Base-by-base conservation (phyloP, 805 yeast genomes). In the Nakazawaea wickerhamii region DNA sequence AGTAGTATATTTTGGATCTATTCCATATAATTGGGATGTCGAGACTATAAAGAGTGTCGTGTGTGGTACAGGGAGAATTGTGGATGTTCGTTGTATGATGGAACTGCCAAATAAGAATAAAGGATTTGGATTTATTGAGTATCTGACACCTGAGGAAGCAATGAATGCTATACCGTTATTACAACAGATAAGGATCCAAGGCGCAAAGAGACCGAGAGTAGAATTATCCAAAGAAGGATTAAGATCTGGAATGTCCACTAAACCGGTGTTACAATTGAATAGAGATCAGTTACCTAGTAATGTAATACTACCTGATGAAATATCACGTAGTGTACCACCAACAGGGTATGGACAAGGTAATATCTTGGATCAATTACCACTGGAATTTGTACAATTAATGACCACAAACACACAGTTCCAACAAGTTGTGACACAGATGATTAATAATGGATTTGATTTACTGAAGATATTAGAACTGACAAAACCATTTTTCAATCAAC, bases 21-120 rank as follows among this genome's bases (percentile, higher is more conserved):
- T 84, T 21, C 93, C 93, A 1, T 73, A 72, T 49, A 81, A 79
- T 47, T 84, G 93, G 93, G 79, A 71, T 48, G 80, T 75, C 43
- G 75, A 75, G 39, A 75, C 71, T 13, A 65, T 84, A 27, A 74
- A 78, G 41, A 75, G 79, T 22, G 75, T 84, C 9, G 80, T 83
- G 19, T 79, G 84, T 41, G 90, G 90, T 1, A 70, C 84, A 8
- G 93, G 93, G 1, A 73, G 75, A 3, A 75, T 84, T 20, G 78
- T 79, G 13, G 86, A 80, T 48, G 81, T 83, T 7, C 70, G 86
- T 50, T 59, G 81, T 60, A 70, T 81, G 62, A 70, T 67, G 69
- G 77, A 77, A 55, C 67, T 68, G 54, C 73, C 72, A 9, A 77
- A 80, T 9, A 73, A 75, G 48, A 75, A 77, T 52, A 80, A 79